Evolutionary conservation across 2,329 filamentous ascomycete genomes (phyloP).

Genomic region (Hysterium pulicare): DNA sequence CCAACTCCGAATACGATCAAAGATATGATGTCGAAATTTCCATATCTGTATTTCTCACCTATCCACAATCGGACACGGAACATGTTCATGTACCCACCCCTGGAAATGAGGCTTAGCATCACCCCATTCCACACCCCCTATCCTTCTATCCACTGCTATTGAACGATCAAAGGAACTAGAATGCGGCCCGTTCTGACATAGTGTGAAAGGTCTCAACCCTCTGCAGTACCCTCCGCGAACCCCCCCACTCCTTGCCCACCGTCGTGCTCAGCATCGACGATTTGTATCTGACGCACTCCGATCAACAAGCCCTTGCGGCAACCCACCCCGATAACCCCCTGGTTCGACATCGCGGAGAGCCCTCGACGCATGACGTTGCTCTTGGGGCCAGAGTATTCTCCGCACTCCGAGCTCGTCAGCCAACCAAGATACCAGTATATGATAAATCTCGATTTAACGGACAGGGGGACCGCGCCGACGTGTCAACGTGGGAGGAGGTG

Average conservation of each 20-base stretch:
- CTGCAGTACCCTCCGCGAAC: slow-evolving; percentile 56
- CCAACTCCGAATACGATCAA: no score
- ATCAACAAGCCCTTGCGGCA: slow-evolving; percentile 62
- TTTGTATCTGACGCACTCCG: slow-evolving; percentile 71
- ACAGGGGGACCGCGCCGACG: slow-evolving; percentile 67
- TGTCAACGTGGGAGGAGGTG: slow-evolving; percentile 56
- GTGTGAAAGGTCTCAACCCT: slow-evolving; percentile 56
- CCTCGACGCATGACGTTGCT: slow-evolving; percentile 70
- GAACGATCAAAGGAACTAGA: background rate
- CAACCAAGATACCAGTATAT: slow-evolving; percentile 65
- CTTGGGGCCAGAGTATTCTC: slow-evolving; percentile 61
- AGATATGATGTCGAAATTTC: no score
- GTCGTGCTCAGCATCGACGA: slow-evolving; percentile 81
- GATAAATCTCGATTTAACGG: slow-evolving; percentile 76
- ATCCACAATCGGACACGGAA: no score
- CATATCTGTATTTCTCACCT: no score
- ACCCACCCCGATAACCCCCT: slow-evolving; percentile 67
- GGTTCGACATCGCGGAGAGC: slow-evolving; percentile 76
- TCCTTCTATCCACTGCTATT: background rate
- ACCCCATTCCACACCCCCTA: background rate
- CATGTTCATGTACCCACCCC: no score
- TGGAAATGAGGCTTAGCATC: no score
- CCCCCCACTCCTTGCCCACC: slow-evolving; percentile 59
- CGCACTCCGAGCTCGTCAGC: slow-evolving; percentile 49
- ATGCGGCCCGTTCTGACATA: background rate